These are phyloP conservation scores for Tricholoma sp. DNA, from an alignment of 768 basidiomycete genomes.

Conservation along the genomic window DNA sequence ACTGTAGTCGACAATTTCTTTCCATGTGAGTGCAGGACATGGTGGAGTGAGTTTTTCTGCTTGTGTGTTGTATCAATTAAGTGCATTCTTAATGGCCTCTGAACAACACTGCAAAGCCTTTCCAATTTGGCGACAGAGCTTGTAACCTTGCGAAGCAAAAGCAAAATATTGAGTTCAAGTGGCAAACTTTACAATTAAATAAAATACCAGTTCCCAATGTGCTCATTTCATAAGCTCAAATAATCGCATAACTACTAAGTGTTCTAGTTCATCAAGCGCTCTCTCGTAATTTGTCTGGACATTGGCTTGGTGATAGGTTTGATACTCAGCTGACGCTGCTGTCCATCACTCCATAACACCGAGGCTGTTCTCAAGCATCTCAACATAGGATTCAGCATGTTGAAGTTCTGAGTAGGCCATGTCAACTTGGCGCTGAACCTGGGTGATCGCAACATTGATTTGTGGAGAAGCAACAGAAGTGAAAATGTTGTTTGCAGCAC, in stretches of 20 bases:
- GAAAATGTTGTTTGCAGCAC: not conserved
- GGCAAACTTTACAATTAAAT: too few relatives aligned
- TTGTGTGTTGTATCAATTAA: constrained; percentile 18
- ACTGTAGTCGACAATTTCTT: constrained; percentile 19
- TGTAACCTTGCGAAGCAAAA: constrained; percentile 22
- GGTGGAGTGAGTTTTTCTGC: constrained; percentile 15
- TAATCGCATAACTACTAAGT: constrained; percentile 14
- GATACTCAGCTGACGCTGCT: not conserved
- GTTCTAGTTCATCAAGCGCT: constrained; percentile 15
- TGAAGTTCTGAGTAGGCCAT: not conserved
- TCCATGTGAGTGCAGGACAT: constrained; percentile 15
- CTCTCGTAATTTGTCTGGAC: too few relatives aligned
- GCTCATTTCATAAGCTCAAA: constrained; percentile 17
- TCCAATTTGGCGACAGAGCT: constrained; percentile 18
- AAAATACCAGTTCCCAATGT: constrained; percentile 19
- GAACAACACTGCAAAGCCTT: constrained; percentile 17
- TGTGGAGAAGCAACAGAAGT: not conserved
- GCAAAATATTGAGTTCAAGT: too few relatives aligned
- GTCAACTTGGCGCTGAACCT: not conserved
- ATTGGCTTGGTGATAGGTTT: too few relatives aligned
- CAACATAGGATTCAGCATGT: too few relatives aligned
- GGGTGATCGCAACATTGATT: not conserved
- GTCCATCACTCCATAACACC: not conserved
- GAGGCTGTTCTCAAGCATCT: not conserved
- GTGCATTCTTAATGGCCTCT: constrained; percentile 16